Conservation (phyloP, 805 yeast species). For the Lachancea lanzarotensis region DNA sequence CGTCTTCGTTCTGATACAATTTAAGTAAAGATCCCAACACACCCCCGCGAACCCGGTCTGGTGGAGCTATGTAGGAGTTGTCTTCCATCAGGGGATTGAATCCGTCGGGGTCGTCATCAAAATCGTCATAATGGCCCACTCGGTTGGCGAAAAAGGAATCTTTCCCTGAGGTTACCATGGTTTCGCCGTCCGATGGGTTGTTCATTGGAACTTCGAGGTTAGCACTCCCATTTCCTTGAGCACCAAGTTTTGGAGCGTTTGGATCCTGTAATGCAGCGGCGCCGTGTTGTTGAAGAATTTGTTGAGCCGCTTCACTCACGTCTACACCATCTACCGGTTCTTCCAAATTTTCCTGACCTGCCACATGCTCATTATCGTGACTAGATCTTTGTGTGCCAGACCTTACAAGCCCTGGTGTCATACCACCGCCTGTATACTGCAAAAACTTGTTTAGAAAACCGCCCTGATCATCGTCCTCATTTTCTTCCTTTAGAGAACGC, state of each 20-base stretch:
- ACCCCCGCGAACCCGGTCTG: conserved; percentile 72
- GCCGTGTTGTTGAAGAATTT: conserved; percentile 46
- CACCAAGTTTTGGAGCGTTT: conserved; percentile 15
- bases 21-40: conserved; percentile 72
- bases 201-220: conserved; percentile 2
- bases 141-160: conserved; percentile 33
- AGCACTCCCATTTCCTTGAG: conserved; percentile 6
- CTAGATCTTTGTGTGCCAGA: conserved; percentile 10
- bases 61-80: conserved; percentile 45
- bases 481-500: conserved; percentile 9
- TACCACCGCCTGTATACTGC: conserved; percentile 30
- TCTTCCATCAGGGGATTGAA: conserved; percentile 29
- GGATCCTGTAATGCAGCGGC: conserved; percentile 11
- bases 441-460: conserved; percentile 29
- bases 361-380: conserved; percentile 35
- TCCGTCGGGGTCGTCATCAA: conserved; percentile 28
- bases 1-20: conserved; percentile 46
- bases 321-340: conserved; percentile 41
- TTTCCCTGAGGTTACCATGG: conserved; percentile 15
- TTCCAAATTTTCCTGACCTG: conserved; percentile 18
- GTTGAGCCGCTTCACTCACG: conserved; percentile 47
- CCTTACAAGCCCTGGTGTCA: conserved; percentile 33
- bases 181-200: conserved; percentile 15
- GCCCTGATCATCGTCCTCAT: conserved; percentile 17
- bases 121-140: conserved; percentile 39